These are phyloP conservation scores for Penicillium expansum DNA, from an alignment of 2,329 filamentous ascomycete species.

Conservation along the genomic window DNA sequence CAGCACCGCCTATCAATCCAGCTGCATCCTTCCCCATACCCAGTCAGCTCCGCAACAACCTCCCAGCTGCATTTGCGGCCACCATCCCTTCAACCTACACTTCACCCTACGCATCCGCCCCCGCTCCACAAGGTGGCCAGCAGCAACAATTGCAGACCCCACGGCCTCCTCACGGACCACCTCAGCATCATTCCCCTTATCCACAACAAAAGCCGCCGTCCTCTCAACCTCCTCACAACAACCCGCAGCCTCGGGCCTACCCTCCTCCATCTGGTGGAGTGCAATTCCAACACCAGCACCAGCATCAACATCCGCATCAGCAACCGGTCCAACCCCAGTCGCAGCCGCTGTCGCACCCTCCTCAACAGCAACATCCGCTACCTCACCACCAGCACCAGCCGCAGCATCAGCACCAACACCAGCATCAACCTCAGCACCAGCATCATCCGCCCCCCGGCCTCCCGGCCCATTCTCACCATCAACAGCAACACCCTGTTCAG, in stretches of 20 bases:
- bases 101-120: conserved; percentile 42
- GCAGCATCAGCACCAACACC: conserved; percentile 10
- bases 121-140: conserved; percentile 34
- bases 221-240: conserved; percentile 22
- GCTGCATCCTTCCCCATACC: conserved; percentile 36
- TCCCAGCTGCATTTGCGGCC: conserved; percentile 41
- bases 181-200: conserved; percentile 28
- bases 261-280: conserved; percentile 18
- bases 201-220: conserved; percentile 19
- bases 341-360: conserved; percentile 16
- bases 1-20: conserved; percentile 20
- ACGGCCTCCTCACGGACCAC: conserved; percentile 19
- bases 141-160: conserved; percentile 31
- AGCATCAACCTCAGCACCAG: conserved; percentile 25
- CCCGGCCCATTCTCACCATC: conserved; percentile 15
- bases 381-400: conserved; percentile 7
- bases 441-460: conserved; percentile 24
- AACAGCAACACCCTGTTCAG: conserved; percentile 22
- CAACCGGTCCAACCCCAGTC: conserved; percentile 15
- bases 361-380: conserved; percentile 10
- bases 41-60: conserved; percentile 38
- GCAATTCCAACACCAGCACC: conserved; percentile 18
- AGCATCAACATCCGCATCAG: conserved; percentile 19
- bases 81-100: conserved; percentile 39
- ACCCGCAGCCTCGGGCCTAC: conserved; percentile 18